phyloP scores from a whole-genome alignment of 768 basidiomycete genomes.

The Porphyrellus cyaneotinctus region DNA sequence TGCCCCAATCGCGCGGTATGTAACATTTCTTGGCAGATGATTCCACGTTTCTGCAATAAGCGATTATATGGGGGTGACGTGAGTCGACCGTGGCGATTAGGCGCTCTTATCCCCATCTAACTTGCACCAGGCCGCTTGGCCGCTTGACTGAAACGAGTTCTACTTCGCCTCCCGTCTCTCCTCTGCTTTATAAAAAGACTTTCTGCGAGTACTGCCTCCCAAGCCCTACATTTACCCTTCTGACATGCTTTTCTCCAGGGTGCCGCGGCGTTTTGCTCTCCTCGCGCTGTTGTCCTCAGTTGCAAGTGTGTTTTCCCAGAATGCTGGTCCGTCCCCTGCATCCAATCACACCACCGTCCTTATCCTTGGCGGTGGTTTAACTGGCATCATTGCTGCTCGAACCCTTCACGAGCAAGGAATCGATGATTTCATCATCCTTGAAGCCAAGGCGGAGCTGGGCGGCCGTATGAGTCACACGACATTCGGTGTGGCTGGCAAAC shows the following conservation, averaged over 20 bases:
- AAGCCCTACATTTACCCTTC: neutral
- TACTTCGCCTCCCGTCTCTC: neutral
- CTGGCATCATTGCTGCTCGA: constrained; percentile 63
- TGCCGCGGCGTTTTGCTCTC: neutral
- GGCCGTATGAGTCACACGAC: constrained; percentile 51
- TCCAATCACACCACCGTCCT: constrained; percentile 37
- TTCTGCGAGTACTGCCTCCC: neutral
- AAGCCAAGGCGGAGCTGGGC: constrained; percentile 56
- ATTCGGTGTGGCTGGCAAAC: constrained; percentile 38
- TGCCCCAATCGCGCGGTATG: no score
- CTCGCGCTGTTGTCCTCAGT: constrained; percentile 2
- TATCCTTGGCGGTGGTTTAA: constrained; percentile 62
- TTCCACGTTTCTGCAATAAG: no score
- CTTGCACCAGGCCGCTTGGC: no score
- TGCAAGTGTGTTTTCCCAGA: constrained; percentile 3
- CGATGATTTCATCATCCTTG: constrained; percentile 55
- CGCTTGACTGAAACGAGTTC: neutral
- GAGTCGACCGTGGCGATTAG: no score
- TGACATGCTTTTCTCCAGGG: constrained; percentile 12
- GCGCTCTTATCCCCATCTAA: no score
- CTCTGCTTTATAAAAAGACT: neutral
- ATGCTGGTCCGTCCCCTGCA: neutral
- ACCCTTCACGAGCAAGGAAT: constrained; percentile 52
- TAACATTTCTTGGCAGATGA: no score
- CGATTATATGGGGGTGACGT: no score